Evolutionary conservation across 768 basidiomycete genomes (phyloP), one percentile per base, ranked within the genome.

Genomic region (Kwoniella sp.): DNA sequence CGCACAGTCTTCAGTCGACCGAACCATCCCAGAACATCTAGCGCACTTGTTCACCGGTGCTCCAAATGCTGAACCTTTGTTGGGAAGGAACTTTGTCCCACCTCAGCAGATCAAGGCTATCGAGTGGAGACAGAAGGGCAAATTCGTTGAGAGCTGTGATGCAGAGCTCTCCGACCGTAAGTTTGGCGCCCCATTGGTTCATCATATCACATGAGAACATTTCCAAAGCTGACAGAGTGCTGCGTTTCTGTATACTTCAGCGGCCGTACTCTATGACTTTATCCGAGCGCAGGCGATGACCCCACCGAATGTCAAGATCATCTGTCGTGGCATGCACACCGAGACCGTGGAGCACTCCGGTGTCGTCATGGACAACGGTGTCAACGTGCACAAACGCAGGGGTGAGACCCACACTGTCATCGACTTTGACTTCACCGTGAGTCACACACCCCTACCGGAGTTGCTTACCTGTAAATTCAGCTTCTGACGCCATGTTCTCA

Each of bases 231-330:
- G n/a, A 20, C 38, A 9, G 38, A 41, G 9, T 20, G n/a, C n/a
- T n/a, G n/a, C n/a, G n/a, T n/a, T n/a, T n/a, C n/a, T n/a, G n/a
- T n/a, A n/a, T n/a, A 63, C 13, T 38, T 12, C 47, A 88, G 88
- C 88, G 51, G 88, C 89, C 72, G 87, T 87, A 0, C 83, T 91
- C 25, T 90, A 89, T 76, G 86, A 89, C 62, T 92, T 90, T 78
- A 81, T 92, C 20, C 84, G 90, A 25, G 83, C 83, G 3, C 86
- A 88, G 58, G 83, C 87, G 1, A 76, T 69, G 22, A 53, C 45
- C 8, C 64, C 60, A 0, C 73, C 76, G 2, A 54, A 55, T n/a
- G 25, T 76, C 54, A 65, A 66, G 52, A 29, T 76, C 17, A 59
- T 53, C 22, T 68, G 67, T 30, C 20, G 31, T 2, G 67, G 72